These are phyloP conservation scores for Malus orientalis DNA, from an alignment of 306 rosid species.

Conservation along the genomic window DNA sequence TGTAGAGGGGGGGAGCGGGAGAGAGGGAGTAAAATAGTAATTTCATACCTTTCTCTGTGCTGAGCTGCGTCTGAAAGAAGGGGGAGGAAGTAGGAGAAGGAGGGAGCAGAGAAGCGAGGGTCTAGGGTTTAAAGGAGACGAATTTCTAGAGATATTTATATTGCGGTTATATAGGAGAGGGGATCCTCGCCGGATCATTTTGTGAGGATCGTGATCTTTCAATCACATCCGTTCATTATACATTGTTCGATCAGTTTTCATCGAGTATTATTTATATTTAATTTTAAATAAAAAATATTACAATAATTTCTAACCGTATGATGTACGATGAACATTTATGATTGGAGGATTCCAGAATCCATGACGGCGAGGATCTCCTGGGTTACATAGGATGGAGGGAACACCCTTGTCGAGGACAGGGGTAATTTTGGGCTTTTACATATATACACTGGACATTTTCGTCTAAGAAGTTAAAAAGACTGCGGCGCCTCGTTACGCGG, in stretches of 20 bases:
- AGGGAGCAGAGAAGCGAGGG: background rate
- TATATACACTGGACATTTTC: background rate
- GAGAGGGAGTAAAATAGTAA: background rate
- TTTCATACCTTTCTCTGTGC: background rate
- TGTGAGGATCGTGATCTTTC: accelerated
- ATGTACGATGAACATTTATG: too few species aligned
- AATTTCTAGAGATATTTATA: background rate
- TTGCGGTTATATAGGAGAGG: background rate
- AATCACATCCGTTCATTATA: too few species aligned
- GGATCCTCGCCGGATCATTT: too few species aligned
- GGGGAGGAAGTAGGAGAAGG: background rate
- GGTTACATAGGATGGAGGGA: background rate
- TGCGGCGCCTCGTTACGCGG: background rate
- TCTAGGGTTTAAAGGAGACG: constrained; percentile 26
- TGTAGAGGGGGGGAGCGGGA: background rate
- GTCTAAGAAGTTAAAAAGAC: background rate
- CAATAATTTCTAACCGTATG: too few species aligned
- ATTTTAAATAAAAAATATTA: too few species aligned
- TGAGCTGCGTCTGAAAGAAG: background rate
- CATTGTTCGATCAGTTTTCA: accelerated
- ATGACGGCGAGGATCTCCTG: too few species aligned
- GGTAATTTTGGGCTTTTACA: background rate
- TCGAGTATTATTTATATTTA: too few species aligned
- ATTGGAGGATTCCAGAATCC: too few species aligned
- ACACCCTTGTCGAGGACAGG: background rate